Base-by-base conservation (phyloP, 116 monocot species). In the Thalassia testudinum region DNA sequence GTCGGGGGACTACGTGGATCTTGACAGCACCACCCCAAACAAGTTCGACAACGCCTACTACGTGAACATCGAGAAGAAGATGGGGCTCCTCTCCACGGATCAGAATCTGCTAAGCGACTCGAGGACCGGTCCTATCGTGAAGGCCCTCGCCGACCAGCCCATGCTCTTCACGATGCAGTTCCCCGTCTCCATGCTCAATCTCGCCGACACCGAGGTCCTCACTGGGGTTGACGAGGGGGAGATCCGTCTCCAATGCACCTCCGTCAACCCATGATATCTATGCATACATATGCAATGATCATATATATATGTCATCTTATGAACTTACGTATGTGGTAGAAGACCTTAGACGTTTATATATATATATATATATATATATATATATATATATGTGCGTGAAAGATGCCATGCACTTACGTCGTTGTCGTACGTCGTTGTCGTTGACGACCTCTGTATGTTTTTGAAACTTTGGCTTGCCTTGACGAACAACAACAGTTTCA, bases 161-260 rank as follows among this genome's bases (percentile, higher is more conserved):
- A 69, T 30, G 57, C 78, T 91, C 47, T 85, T 91, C 68, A 37
- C 54, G 37, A 73, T 81, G 26, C 85, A 91, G 74, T 85, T 91
- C 45, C 70, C 75, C 1, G 81, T 73, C 45, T 73, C 85, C 27
- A 91, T 91, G 91, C 49, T 68, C 17, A 81, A 81, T 27, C 73
- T 91, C 23, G 81, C 60, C 26, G 73, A 71, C 65, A 59, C 44
- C n/a, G 62, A 78, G 53, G 81, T 91, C 13, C 75, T 84, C 42
- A 78, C 78, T 1, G 66, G 73, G 10, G 50, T 58, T 8, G 66
- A 80, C 56, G 85, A 91, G 52, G 91, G 91, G 17, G 82, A 82
- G 75, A 71, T 91, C 42, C 78, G 85, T 21, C 62, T 49, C 60
- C 71, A 85, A n/a, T 91, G 91, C 75, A 78, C 69, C 23, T 83